phyloP scores from a whole-genome alignment of 2,329 filamentous ascomycete species.

The Botrytis medusae region DNA sequence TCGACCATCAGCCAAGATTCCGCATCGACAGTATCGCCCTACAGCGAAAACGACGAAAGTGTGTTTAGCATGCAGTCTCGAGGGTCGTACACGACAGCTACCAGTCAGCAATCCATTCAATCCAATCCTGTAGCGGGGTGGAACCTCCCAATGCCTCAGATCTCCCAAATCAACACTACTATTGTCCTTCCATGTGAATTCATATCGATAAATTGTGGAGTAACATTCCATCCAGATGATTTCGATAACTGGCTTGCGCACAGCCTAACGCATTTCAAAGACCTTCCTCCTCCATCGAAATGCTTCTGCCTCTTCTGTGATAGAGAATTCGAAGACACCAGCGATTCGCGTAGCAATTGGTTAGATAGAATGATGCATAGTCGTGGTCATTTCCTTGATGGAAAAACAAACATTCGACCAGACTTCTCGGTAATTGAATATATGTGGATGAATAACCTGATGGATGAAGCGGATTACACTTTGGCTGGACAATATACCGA shows the following conservation, averaged over 20 bases:
- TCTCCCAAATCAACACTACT: conserved; percentile 3
- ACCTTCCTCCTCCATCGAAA: conserved; percentile 37
- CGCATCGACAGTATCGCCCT: background rate
- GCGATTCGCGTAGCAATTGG: conserved; percentile 30
- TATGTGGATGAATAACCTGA: conserved; percentile 36
- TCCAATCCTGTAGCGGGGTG: background rate
- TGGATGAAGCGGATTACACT: conserved; percentile 35
- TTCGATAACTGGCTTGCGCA: conserved; percentile 50
- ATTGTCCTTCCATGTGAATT: conserved; percentile 36
- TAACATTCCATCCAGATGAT: conserved; percentile 44
- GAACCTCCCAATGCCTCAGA: conserved; percentile 12
- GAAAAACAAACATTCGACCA: conserved; percentile 33
- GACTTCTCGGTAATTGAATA: conserved; percentile 47
- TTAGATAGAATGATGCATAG: conserved; percentile 51
- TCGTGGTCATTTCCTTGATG: conserved; percentile 42
- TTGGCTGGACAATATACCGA: conserved; percentile 26
- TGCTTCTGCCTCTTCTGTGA: conserved; percentile 55
- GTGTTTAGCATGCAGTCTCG: conserved; percentile 13
- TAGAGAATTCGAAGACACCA: conserved; percentile 22
- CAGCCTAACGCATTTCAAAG: conserved; percentile 42
- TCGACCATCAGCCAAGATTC: background rate
- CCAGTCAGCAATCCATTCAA: background rate
- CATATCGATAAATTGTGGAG: conserved; percentile 39
- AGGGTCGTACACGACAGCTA: conserved; percentile 6
- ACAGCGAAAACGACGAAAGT: background rate